Evolutionary conservation across 129 eudicot species (phyloP).

Genomic region (Centella asiatica): DNA sequence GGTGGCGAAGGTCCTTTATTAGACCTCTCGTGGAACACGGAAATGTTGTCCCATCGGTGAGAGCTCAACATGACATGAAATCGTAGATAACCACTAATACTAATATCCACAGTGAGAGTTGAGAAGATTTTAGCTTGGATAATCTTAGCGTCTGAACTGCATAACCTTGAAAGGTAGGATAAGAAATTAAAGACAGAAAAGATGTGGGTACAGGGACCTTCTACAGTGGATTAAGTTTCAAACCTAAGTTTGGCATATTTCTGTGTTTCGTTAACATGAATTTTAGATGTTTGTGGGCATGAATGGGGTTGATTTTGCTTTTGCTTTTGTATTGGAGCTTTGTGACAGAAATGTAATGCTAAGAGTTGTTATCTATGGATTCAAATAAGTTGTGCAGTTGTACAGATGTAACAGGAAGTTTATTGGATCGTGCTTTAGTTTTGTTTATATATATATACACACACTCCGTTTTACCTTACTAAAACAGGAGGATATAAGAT

Average conservation of each 20-base stretch:
- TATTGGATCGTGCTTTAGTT: too few relatives aligned
- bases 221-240: too few relatives aligned
- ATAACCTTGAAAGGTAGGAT: background rate
- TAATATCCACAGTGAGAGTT: background rate
- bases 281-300: background rate
- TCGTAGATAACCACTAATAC: background rate
- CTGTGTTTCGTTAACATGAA: background rate
- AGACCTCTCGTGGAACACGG: slow-evolving; percentile 58
- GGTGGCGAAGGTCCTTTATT: slow-evolving; percentile 97
- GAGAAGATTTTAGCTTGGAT: background rate
- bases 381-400: background rate
- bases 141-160: background rate
- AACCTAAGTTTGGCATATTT: background rate
- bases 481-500: too few relatives aligned
- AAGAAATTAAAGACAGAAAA: background rate
- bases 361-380: background rate
- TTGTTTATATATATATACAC: too few relatives aligned
- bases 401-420: background rate
- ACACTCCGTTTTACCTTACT: too few relatives aligned
- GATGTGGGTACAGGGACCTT: too few relatives aligned
- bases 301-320: background rate
- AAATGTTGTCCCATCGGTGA: slow-evolving; percentile 35
- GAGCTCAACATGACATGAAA: slow-evolving; percentile 9
- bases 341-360: slow-evolving; percentile 5
- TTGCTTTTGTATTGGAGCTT: slow-evolving; percentile 3